Evolutionary conservation across 345 rosid genomes (phyloP).

Genomic region (Eucalyptus camaldulensis): DNA sequence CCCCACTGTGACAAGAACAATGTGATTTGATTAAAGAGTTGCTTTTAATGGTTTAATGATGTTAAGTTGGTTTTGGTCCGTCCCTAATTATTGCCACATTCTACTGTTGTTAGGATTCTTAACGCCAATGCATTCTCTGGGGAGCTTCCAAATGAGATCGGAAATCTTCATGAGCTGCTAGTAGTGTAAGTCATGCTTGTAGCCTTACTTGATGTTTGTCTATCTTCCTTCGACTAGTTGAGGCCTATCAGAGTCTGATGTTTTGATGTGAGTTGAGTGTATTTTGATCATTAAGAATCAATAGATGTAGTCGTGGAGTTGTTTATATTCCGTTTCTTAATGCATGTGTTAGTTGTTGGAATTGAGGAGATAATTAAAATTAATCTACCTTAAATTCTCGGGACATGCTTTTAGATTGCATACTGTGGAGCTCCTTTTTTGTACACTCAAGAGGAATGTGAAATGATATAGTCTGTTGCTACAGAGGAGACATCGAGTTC

Average conservation of each 20-base stretch:
- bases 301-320: not conserved
- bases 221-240: not conserved
- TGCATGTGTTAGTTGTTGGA: not conserved
- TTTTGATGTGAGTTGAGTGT: not conserved
- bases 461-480: not conserved
- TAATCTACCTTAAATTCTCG: not conserved
- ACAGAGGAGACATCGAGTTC: not conserved
- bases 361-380: not conserved
- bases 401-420: not conserved
- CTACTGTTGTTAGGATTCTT: constrained; percentile 15
- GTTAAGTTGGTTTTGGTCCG: not conserved
- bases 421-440: not conserved
- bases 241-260: too few relatives aligned
- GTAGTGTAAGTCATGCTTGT: constrained; percentile 8
- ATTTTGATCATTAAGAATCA: not conserved
- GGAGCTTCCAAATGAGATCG: constrained; percentile 22
- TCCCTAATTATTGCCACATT: not conserved
- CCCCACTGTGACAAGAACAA: not conserved
- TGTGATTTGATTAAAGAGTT: not conserved
- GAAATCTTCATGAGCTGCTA: constrained; percentile 8
- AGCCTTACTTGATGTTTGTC: not conserved
- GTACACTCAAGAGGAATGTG: not conserved
- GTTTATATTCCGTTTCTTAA: not conserved
- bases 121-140: constrained; percentile 18
- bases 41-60: accelerated